Percentiles rank a stretch among this genome's conserved stretches.
phyloP scores from a whole-genome alignment of 371 early-diverging fungal genomes.

The Homolaphlyctis polyrhiza region DNA sequence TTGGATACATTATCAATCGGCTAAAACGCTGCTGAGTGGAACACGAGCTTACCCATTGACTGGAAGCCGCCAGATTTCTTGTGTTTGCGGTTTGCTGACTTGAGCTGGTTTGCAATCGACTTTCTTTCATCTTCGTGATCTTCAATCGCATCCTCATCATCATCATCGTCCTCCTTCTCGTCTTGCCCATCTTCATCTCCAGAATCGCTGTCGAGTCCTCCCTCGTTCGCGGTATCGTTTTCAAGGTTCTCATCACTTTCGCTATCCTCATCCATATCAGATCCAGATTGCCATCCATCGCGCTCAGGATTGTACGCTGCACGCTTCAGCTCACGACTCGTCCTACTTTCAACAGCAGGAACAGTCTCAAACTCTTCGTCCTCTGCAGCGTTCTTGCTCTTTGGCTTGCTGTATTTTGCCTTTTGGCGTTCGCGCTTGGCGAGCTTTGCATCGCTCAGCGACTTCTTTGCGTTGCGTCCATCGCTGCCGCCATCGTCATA shows the following conservation, averaged over 20 bases:
- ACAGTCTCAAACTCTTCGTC: slow-evolving; percentile 11
- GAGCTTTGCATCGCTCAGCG: background rate
- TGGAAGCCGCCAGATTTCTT: slow-evolving; percentile 95
- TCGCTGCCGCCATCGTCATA: background rate
- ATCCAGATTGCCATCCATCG: background rate
- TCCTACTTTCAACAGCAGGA: slow-evolving; percentile 3
- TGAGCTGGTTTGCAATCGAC: slow-evolving; percentile 20
- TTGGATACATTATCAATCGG: background rate
- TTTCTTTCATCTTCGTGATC: slow-evolving; percentile 21
- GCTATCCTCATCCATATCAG: background rate
- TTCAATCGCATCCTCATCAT: slow-evolving; percentile 9
- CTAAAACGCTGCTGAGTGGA: background rate
- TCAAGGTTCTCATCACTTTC: slow-evolving; percentile 1
- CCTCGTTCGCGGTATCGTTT: background rate
- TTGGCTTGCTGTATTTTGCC: background rate
- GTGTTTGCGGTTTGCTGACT: slow-evolving; percentile 72
- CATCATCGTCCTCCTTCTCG: background rate
- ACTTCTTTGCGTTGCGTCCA: background rate
- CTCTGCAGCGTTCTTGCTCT: slow-evolving; percentile 2
- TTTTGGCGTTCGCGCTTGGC: background rate
- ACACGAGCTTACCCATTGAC: slow-evolving; percentile 74
- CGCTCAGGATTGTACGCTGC: too few relatives aligned
- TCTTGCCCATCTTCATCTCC: background rate
- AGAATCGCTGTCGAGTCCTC: background rate
- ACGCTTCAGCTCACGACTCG: too few relatives aligned